Evolutionary conservation across 768 basidiomycete genomes (phyloP).

Genomic region (Boletus sp.): DNA sequence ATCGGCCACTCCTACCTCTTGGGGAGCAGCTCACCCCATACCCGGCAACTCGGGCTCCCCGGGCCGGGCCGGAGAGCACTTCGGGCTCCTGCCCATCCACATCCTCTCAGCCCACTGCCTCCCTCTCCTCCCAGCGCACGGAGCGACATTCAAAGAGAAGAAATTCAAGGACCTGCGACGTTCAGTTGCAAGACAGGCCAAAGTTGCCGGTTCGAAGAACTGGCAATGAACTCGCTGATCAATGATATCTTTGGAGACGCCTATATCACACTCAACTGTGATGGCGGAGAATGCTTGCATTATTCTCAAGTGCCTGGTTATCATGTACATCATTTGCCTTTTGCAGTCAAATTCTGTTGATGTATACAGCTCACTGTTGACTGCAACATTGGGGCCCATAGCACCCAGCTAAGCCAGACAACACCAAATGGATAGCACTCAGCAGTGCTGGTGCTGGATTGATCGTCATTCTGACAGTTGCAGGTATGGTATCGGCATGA

Average conservation of each 20-base stretch:
- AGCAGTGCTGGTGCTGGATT: constrained; percentile 78
- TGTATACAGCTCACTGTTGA: neutral
- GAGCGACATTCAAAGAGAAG: no score
- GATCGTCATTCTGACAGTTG: constrained; percentile 67
- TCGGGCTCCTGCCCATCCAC: no score
- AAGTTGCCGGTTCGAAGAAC: constrained; percentile 91
- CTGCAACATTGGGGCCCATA: constrained; percentile 25
- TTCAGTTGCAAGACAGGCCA: constrained; percentile 74
- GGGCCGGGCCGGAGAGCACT: no score
- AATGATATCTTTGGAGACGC: constrained; percentile 90
- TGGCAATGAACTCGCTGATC: constrained; percentile 95
- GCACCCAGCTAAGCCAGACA: constrained; percentile 81
- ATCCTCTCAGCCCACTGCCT: no score
- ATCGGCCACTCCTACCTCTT: no score
- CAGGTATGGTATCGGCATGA: constrained; percentile 40
- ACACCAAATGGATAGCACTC: constrained; percentile 76
- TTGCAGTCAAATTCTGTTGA: neutral
- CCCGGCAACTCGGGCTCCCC: no score
- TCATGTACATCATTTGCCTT: constrained; percentile 46
- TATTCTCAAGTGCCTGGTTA: constrained; percentile 96
- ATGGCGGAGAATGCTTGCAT: constrained; percentile 92
- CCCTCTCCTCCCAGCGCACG: no score
- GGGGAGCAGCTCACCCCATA: no score
- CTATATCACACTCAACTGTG: constrained; percentile 83
- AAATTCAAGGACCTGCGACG: constrained; percentile 86